Percentiles rank a stretch among this genome's conserved stretches.
These are phyloP conservation scores for Omphalotus olearius DNA, from an alignment of 1,284 basidiomycete species.

Conservation along the genomic window DNA sequence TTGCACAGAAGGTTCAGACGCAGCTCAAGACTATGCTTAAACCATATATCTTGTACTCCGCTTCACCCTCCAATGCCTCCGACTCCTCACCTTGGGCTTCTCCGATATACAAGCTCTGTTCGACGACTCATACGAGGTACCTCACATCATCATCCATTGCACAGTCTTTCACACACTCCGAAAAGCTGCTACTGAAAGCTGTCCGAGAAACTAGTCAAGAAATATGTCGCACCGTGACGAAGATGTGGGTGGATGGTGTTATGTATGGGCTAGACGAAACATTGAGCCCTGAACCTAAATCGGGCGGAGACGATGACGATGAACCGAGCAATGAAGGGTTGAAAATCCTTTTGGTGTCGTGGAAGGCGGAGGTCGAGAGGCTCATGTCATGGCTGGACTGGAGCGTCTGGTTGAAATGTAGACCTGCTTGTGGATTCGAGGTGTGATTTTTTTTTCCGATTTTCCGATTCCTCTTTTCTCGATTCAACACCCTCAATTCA, in stretches of 20 bases:
- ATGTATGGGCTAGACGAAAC: constrained; percentile 25
- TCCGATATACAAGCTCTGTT: constrained; percentile 28
- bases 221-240: constrained; percentile 41
- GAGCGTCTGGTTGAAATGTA: constrained; percentile 14
- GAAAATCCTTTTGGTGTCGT: background rate
- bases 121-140: constrained; percentile 30
- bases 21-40: constrained; percentile 31
- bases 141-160: constrained; percentile 16
- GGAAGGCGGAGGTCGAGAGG: constrained; percentile 4
- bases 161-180: constrained; percentile 28
- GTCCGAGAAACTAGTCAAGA: constrained; percentile 33
- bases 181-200: constrained; percentile 29
- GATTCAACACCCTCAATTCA: no score
- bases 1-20: constrained; percentile 19
- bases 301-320: background rate
- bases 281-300: background rate
- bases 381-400: constrained; percentile 15
- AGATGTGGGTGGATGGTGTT: constrained; percentile 40
- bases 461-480: no score
- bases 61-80: constrained; percentile 9
- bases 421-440: constrained; percentile 13
- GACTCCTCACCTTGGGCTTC: constrained; percentile 25
- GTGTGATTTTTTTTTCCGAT: background rate
- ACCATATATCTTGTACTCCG: constrained; percentile 28
- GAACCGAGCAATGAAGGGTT: constrained; percentile 1